These are phyloP conservation scores for Maudiozyma humilis DNA, from an alignment of 1,139 yeast species.

Conservation along the genomic window DNA sequence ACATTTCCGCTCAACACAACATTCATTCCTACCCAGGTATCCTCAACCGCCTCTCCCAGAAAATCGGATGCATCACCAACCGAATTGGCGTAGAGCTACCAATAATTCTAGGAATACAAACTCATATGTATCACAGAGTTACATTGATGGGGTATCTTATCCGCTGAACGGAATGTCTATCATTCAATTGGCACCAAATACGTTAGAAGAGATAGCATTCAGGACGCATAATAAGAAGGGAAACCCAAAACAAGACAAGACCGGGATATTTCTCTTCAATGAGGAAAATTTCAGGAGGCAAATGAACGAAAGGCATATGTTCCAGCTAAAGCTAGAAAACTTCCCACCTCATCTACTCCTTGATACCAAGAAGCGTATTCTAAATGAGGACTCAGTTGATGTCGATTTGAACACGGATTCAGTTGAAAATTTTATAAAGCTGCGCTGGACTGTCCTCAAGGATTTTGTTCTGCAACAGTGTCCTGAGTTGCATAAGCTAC, in stretches of 20 bases:
- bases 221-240: neutral
- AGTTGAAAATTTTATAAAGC: conserved; percentile 25
- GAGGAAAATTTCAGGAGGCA: conserved; percentile 30
- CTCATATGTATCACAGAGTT: too few species aligned
- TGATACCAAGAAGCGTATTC: conserved; percentile 10
- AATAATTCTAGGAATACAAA: too few species aligned
- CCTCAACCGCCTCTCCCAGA: too few species aligned
- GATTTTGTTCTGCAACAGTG: conserved; percentile 30
- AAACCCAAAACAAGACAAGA: conserved; percentile 9
- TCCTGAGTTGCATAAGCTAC: conserved; percentile 21
- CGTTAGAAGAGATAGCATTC: too few species aligned
- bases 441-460: conserved; percentile 30
- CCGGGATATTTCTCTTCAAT: conserved; percentile 22
- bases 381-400: neutral
- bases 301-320: conserved; percentile 32
- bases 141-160: too few species aligned
- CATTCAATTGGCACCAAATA: too few species aligned
- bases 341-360: conserved; percentile 30
- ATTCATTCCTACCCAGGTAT: too few species aligned
- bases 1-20: too few species aligned
- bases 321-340: conserved; percentile 26
- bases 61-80: too few species aligned
- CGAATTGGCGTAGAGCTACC: too few species aligned
- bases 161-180: too few species aligned
- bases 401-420: conserved; percentile 13